Evolutionary conservation across 2,329 filamentous ascomycete genomes (phyloP).

Genomic region (Diplodia corticola): DNA sequence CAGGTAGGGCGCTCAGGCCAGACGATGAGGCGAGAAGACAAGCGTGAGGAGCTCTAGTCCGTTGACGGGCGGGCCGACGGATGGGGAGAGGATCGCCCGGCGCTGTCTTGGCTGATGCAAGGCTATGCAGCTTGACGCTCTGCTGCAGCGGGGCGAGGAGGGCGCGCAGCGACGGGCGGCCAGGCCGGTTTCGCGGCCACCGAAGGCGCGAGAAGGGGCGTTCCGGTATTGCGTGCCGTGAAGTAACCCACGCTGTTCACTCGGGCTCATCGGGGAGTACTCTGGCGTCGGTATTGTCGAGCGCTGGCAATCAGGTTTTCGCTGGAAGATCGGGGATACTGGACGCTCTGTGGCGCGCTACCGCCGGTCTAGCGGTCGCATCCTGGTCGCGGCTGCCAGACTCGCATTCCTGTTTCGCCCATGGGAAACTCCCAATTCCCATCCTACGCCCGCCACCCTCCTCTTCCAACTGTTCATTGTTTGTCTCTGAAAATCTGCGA

Average conservation of each 20-base stretch:
- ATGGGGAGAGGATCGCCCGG: background rate
- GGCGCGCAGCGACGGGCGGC: background rate
- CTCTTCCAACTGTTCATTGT: background rate
- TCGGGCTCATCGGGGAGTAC: background rate
- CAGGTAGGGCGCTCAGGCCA: background rate
- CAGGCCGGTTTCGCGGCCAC: background rate
- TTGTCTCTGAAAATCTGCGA: background rate
- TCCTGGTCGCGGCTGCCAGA: constrained; percentile 11
- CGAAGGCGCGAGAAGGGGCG: background rate
- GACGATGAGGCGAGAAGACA: background rate
- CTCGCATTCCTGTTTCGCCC: constrained; percentile 17
- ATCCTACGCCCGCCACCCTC: background rate
- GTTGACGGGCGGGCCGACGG: background rate
- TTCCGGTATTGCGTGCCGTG: background rate
- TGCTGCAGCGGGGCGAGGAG: background rate
- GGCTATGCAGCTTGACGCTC: background rate
- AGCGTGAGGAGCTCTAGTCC: background rate
- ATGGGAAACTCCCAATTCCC: constrained; percentile 13
- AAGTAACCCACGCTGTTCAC: background rate
- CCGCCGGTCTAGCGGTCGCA: constrained; percentile 3
- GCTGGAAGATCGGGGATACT: background rate
- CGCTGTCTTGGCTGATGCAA: constrained; percentile 7
- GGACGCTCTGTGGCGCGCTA: background rate
- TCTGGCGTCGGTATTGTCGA: background rate
- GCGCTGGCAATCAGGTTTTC: background rate